These are phyloP conservation scores for Crithidia expoeki DNA, from an alignment of 208 protist species.

Conservation along the genomic window DNA sequence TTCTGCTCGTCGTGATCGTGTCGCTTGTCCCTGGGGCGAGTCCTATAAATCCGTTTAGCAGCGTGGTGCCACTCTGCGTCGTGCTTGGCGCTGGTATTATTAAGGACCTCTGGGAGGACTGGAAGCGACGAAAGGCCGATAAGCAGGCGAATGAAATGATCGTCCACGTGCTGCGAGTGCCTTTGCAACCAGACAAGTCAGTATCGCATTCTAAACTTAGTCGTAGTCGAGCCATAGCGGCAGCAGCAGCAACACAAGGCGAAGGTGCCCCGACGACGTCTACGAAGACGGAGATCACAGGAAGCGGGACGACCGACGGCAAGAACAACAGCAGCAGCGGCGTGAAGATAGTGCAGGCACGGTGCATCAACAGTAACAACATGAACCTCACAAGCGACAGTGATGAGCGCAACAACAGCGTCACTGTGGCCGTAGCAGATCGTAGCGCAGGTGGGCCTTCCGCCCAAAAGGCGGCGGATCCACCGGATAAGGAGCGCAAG, in stretches of 20 bases:
- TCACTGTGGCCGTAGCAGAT: background rate
- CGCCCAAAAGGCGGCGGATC: background rate
- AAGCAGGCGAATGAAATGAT: slow-evolving; percentile 53
- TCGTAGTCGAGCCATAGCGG: background rate
- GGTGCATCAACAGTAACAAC: background rate
- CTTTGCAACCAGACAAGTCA: slow-evolving; percentile 5
- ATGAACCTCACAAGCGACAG: background rate
- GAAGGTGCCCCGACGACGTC: background rate
- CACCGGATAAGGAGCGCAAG: background rate
- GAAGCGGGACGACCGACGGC: background rate
- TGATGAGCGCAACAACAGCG: slow-evolving; percentile 2
- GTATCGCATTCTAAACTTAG: background rate
- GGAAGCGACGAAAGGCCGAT: slow-evolving; percentile 65
- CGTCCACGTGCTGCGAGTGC: slow-evolving; percentile 52
- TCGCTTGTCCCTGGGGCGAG: slow-evolving; percentile 83
- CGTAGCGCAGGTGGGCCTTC: background rate
- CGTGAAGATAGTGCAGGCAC: background rate
- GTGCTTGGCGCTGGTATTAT: slow-evolving; percentile 86
- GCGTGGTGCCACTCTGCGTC: slow-evolving; percentile 79
- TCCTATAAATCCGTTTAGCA: slow-evolving; percentile 91
- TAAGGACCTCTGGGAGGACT: slow-evolving; percentile 92
- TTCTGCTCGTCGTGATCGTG: slow-evolving; percentile 91
- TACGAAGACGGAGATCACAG: background rate
- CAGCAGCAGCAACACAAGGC: background rate
- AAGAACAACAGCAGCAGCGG: background rate